Evolutionary conservation across 139 green algal genomes (phyloP), one percentile per base, ranked within the genome.

Genomic region (Chlorella sorokiniana): DNA sequence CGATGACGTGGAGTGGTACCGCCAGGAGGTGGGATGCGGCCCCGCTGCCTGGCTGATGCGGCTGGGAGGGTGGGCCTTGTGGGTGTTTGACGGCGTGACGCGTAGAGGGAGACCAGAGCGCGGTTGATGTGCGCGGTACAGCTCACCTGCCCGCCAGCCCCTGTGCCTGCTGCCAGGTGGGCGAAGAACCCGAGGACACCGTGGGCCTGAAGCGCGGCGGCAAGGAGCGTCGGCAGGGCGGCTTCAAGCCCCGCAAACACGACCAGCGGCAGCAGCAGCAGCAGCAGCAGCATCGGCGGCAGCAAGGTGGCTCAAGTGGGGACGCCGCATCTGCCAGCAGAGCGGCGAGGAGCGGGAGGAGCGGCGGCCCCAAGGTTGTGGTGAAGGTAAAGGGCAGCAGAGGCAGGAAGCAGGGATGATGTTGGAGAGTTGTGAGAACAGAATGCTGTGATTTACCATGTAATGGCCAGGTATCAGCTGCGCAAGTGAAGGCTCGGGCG

Each of bases 1-100:
- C 40, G 89, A 94, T 51, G 91, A 94, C 37, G 86, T 59, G 48
- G 86, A 88, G 22, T 95, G 91, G 81, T 96, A 90, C 84, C 69
- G 70, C 10, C 54, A 85, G 40, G 81, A 89, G 81, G 88, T 87
- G 68, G n/a, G 71, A n/a, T 35, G n/a, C n/a, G 20, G 35, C 22
- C 11, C 23, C 1, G 1, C 54, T 33, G 54, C 54, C 16, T 63
- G 54, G 1, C 6, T 33, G 45, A 3, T 83, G 54, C n/a, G n/a
- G n/a, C n/a, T n/a, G n/a, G n/a, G n/a, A n/a, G n/a, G n/a, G n/a
- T n/a, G n/a, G n/a, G n/a, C n/a, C n/a, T n/a, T n/a, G n/a, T n/a
- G n/a, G n/a, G n/a, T n/a, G n/a, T n/a, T n/a, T n/a, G n/a, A n/a
- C n/a, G n/a, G n/a, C n/a, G n/a, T n/a, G n/a, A n/a, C n/a, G n/a